Base-by-base conservation (phyloP, 345 rosid species). In the Salix udensis region DNA sequence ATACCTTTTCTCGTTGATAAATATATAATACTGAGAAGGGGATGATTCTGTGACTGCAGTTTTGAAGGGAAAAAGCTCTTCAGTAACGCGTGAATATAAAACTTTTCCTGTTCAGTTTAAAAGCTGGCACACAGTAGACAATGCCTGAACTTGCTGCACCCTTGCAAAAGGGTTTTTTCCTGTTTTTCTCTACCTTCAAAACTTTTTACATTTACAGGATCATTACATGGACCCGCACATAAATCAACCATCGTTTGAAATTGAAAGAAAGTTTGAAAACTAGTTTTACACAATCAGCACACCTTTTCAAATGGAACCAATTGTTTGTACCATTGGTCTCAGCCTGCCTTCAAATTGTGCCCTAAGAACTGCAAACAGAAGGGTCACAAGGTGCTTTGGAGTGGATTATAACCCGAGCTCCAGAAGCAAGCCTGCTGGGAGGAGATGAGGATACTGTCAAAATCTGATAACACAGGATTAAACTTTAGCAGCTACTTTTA, bases 371-470 rank as follows among this genome's bases (percentile, higher is more conserved):
- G 72, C 88, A 68, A 30, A 80, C 75, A 36, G 60, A 67, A 2
- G 85, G 13, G 18, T 88, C 76, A 39, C 77, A 74, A 19, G 96
- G 81, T 50, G 84, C 85, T 81, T 89, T 89, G 0, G 99, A 90
- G 80, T 96, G 89, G 74, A 96, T 96, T 92, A 90, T 87, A 88
- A 96, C 92, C 80, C 95, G 86, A 64, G 99, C 99, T 88, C 97
- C 99, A 67, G 99, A 96, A 87, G 99, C 96, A 88, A 96, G 98
- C 88, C 99, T 96, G 97, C 80, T 80, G 74, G 24, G 42, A 75
- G 67, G 68, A 85, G 72, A 50, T 21, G 9, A 23, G 23, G 12
- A 26, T 70, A 9, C 15, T 55, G 62, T 55, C 62, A 55, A 55
- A 55, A 55, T 55, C 2, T 2, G 62, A 55, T 1, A 55, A 9